phyloP scores from a whole-genome alignment of 768 basidiomycete genomes.

The Suillus ampliporus region DNA sequence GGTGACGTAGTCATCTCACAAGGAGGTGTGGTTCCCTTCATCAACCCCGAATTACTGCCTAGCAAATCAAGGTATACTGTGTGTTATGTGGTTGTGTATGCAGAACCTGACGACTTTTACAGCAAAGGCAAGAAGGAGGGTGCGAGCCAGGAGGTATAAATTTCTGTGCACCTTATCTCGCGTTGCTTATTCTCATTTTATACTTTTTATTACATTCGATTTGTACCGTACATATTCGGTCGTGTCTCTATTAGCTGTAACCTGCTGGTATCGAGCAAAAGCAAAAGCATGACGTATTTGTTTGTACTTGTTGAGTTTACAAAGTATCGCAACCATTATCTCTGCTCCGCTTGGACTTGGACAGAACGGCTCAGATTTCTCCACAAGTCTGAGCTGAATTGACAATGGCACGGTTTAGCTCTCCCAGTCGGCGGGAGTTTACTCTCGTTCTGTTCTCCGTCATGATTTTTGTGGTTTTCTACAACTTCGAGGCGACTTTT shows the following conservation, averaged over 20 bases:
- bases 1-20: slow-evolving; percentile 89
- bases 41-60: slow-evolving; percentile 51
- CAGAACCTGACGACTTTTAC: slow-evolving; percentile 15
- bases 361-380: not conserved
- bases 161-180: slow-evolving; percentile 6
- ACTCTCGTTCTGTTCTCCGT: slow-evolving; percentile 70
- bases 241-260: slow-evolving; percentile 3
- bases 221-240: slow-evolving; percentile 34
- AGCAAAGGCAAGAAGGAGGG: slow-evolving; percentile 43
- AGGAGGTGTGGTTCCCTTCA: slow-evolving; percentile 83
- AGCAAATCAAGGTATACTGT: slow-evolving; percentile 34
- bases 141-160: slow-evolving; percentile 38
- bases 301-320: slow-evolving; percentile 1
- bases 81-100: not conserved
- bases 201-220: slow-evolving; percentile 34
- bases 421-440: slow-evolving; percentile 77
- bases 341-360: not conserved
- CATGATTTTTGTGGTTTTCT: slow-evolving; percentile 69
- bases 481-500: slow-evolving; percentile 73
- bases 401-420: slow-evolving; percentile 63
- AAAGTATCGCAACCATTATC: not conserved
- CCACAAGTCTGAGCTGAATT: not conserved
- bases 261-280: not conserved
- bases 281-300: not conserved
- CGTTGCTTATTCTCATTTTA: slow-evolving; percentile 23